Conservation (phyloP, 208 protist species). For the Porcisia deanei region DNA sequence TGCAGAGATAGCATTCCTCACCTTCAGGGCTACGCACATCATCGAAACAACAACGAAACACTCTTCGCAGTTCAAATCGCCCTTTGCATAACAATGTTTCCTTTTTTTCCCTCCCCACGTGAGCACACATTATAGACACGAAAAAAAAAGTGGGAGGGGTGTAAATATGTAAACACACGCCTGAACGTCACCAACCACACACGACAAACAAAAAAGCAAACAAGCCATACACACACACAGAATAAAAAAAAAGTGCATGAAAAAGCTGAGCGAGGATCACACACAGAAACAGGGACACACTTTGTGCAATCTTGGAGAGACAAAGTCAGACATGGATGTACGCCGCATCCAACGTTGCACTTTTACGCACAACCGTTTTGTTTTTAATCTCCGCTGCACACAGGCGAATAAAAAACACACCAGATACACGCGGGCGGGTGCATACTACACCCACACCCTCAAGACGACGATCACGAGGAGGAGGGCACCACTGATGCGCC, state of each 20-base stretch:
- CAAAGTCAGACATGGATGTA: neutral
- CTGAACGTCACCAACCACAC: neutral
- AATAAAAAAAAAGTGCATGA: too few relatives aligned
- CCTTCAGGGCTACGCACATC: neutral
- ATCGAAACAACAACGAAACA: neutral
- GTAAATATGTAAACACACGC: neutral
- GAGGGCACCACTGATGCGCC: neutral
- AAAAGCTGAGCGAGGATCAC: too few relatives aligned
- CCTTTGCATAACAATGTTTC: too few relatives aligned
- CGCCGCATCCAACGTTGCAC: neutral
- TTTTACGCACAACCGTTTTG: neutral
- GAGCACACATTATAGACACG: neutral
- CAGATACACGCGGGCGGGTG: neutral
- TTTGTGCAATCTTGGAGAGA: too few relatives aligned
- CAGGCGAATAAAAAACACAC: neutral
- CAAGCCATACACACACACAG: neutral
- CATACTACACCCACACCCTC: neutral
- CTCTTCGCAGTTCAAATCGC: neutral
- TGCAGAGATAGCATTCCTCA: too few relatives aligned
- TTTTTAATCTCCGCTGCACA: neutral
- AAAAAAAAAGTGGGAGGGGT: neutral
- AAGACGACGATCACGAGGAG: neutral
- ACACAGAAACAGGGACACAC: too few relatives aligned
- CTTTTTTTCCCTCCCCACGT: neutral
- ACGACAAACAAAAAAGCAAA: neutral